These are phyloP conservation scores for Hypoxylon sp. DNA, from an alignment of 2,329 filamentous ascomycete species.

Conservation along the genomic window DNA sequence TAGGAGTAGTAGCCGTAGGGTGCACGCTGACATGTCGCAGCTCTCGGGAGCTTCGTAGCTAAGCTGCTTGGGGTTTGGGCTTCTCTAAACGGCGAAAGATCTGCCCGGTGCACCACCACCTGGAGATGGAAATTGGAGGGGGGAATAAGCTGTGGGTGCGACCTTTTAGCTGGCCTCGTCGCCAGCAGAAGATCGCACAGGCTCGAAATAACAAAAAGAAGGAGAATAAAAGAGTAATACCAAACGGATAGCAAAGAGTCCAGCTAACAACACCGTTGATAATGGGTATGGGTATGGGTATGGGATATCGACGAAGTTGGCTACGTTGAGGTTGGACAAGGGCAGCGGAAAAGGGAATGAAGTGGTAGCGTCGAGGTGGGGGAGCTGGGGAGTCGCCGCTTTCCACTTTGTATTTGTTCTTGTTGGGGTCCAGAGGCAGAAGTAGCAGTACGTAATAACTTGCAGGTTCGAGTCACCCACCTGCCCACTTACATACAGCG, in stretches of 20 bases:
- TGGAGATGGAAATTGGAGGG: not conserved
- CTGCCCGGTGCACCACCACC: slow-evolving; percentile 13
- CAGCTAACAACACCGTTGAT: slow-evolving; percentile 7
- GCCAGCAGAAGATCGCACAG: slow-evolving; percentile 21
- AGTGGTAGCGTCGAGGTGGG: slow-evolving; percentile 7
- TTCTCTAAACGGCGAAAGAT: slow-evolving; percentile 34
- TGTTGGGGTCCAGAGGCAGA: slow-evolving; percentile 26
- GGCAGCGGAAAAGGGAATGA: slow-evolving; percentile 1
- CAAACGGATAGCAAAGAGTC: not conserved
- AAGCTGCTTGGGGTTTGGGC: slow-evolving; percentile 19
- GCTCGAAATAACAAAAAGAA: too few species aligned
- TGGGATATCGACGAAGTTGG: not conserved
- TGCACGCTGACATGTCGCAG: slow-evolving; percentile 43
- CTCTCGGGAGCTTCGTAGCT: slow-evolving; percentile 39
- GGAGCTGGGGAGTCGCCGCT: slow-evolving; percentile 4
- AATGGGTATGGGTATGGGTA: slow-evolving; percentile 11
- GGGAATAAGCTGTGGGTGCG: slow-evolving; percentile 5
- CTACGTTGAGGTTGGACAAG: slow-evolving; percentile 15
- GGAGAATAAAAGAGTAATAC: not conserved
- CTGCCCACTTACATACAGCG: not conserved
- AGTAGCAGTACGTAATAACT: slow-evolving; percentile 33
- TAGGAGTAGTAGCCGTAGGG: slow-evolving; percentile 12
- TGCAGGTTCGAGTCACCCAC: slow-evolving; percentile 6
- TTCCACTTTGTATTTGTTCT: slow-evolving; percentile 25
- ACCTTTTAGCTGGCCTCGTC: slow-evolving; percentile 25